Evolutionary conservation across 2,329 filamentous ascomycete species (phyloP), one percentile per base, ranked within the genome.

Genomic region (Aspergillus luchuensis): DNA sequence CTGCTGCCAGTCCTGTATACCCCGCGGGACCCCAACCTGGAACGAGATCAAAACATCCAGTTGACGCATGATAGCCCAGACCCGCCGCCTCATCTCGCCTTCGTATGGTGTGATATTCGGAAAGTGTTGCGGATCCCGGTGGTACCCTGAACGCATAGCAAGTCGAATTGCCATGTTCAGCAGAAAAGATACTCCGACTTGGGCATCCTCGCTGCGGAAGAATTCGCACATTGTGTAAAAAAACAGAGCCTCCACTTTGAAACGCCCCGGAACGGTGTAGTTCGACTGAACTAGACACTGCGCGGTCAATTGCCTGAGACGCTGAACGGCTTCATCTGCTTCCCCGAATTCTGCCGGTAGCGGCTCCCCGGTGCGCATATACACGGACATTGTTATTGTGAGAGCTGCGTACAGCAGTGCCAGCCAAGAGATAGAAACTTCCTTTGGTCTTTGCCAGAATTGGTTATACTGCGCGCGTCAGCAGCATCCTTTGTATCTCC

Each of bases 1-100:
- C 47, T 81, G 84, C 56, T 88, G 84, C 63, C 87, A 84, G 25
- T 81, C 79, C 58, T 84, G 79, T 47, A 88, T 80, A 77, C 87
- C 85, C 62, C 82, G 82, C 6, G 88, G 88, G 13, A 90, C 74
- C 1, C 88, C 88, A 61, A 89, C 80, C 66, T 89, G 86, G 67
- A 89, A 89, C 1, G 85, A 82, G 1, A 85, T 80, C 15, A 90
- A 74, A 2, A 84, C 74, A 66, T 90, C 88, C 55, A 89, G 78
- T 69, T 89, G 86, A 28, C 69, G 70, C 8, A 78, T 62, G 38
- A 75, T 66, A 17, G 70, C 67, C 79, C 79, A 81, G 3, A 76
- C 56, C 10, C 79, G 76, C 17, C 79, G 71, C 52, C 79, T 72
- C 72, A 81, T 85, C 70, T 88, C 86, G 8, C 82, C 85, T 58